Base-by-base conservation (phyloP, 352 stramenopile genomes). In the Phytophthora cajani region DNA sequence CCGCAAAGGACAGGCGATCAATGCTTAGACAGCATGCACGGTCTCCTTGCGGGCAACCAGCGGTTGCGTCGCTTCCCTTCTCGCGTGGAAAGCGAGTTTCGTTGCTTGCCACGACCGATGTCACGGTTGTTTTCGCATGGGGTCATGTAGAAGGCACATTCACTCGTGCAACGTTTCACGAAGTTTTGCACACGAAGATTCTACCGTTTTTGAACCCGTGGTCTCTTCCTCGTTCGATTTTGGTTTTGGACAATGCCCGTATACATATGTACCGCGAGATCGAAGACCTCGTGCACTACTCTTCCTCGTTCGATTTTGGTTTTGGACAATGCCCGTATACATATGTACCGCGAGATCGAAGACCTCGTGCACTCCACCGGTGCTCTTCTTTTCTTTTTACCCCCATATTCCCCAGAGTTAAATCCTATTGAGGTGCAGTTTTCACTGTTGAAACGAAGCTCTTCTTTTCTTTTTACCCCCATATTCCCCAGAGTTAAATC, bases 291-390 rank as follows among this genome's bases (percentile, higher is more conserved):
- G n/a, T n/a, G n/a, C n/a, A n/a, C n/a, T n/a, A n/a, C 63, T 9
- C 51, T 79, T 11, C 54, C 72, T 1, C 56, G 62, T 14, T 79
- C 64, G 4, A 72, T 79, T 60, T 51, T 72, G 5, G 62, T 75
- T 27, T 25, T 75, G 11, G 62, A 75, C 51, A 72, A 75, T 53
- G 72, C 40, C 40, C 16, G 11, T 21, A 47, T 47, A 21, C 72
- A 49, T 36, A 75, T 79, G 62, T 75, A 75, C 33, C 14, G 27
- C 12, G 47, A 58, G n/a, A 42, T 65, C 8, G n/a, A 65, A 36
- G 44, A 65, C 2, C 7, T 65, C 1, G 32, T 65, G 14, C 58
- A 65, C 19, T 17, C 11, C 2, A 58, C 58, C 6, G 58, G 58
- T 17, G 58, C 58, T 21, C 46, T 68, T 2, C 33, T 72, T 4